These are phyloP conservation scores for Epichloe gansuensis DNA, from an alignment of 2,329 filamentous ascomycete species.

Conservation along the genomic window DNA sequence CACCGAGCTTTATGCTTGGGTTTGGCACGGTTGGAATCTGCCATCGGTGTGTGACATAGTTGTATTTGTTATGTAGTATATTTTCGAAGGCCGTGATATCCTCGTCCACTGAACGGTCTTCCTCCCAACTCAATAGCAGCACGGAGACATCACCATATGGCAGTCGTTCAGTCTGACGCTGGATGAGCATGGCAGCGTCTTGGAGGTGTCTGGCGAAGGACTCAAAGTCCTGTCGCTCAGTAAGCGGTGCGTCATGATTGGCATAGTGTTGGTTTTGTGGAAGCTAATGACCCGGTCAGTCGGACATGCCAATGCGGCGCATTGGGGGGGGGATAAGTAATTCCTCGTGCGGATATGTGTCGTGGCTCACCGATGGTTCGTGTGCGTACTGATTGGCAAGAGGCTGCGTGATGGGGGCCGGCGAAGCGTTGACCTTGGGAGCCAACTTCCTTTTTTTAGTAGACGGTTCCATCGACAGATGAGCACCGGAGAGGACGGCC, in stretches of 20 bases:
- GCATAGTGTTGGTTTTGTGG: slow-evolving; percentile 20
- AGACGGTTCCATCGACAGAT: slow-evolving; percentile 27
- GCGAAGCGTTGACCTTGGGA: slow-evolving; percentile 25
- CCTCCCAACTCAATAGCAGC: slow-evolving; percentile 49
- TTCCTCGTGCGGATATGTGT: background rate
- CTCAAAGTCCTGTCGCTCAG: slow-evolving; percentile 50
- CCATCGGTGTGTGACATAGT: slow-evolving; percentile 48
- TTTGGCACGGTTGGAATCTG: slow-evolving; percentile 46
- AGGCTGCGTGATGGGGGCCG: slow-evolving; percentile 18
- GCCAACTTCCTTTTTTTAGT: slow-evolving; percentile 32
- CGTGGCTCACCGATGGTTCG: slow-evolving; percentile 6
- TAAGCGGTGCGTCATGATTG: slow-evolving; percentile 26
- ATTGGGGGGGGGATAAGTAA: background rate
- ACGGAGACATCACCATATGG: slow-evolving; percentile 47
- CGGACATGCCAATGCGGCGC: background rate
- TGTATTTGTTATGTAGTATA: slow-evolving; percentile 46
- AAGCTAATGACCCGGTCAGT: slow-evolving; percentile 3
- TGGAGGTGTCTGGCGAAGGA: slow-evolving; percentile 54
- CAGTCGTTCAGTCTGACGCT: slow-evolving; percentile 46
- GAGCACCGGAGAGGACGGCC: slow-evolving; percentile 7
- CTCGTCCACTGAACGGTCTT: slow-evolving; percentile 39
- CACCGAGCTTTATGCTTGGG: slow-evolving; percentile 47
- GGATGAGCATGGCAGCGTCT: slow-evolving; percentile 55
- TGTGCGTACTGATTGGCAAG: slow-evolving; percentile 1
- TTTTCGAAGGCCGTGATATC: slow-evolving; percentile 43